Evolutionary conservation across 1,284 basidiomycete genomes (phyloP).

Genomic region (Ganoderma lingzhi): DNA sequence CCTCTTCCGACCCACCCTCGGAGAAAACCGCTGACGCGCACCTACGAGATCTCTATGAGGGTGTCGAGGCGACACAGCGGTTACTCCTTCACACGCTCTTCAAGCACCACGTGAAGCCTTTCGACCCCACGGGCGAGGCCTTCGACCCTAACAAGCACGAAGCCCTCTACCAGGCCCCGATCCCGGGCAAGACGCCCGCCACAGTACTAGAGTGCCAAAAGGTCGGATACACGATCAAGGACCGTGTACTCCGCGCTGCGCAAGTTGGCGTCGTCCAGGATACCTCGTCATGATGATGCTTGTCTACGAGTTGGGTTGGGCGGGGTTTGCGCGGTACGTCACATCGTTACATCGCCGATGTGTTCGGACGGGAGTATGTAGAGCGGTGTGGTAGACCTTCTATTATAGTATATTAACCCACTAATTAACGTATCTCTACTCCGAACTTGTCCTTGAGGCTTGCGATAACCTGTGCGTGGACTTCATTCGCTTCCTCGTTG

Average conservation of each 20-base stretch:
- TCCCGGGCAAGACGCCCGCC: slow-evolving; percentile 88
- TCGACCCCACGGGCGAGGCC: slow-evolving; percentile 90
- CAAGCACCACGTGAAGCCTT: slow-evolving; percentile 91
- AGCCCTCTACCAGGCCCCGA: slow-evolving; percentile 94
- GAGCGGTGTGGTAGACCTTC: slow-evolving; percentile 35
- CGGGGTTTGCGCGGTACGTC: slow-evolving; percentile 9
- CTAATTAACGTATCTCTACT: slow-evolving; percentile 78
- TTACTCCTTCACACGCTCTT: slow-evolving; percentile 90
- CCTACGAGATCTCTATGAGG: slow-evolving; percentile 80
- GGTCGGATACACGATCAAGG: slow-evolving; percentile 92
- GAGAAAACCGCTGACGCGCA: slow-evolving; percentile 64
- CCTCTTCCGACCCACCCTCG: slow-evolving; percentile 44
- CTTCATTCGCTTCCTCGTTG: slow-evolving; percentile 88
- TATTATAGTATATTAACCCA: slow-evolving; percentile 39
- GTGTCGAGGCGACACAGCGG: slow-evolving; percentile 93
- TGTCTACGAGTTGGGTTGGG: slow-evolving; percentile 6
- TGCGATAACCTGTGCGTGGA: slow-evolving; percentile 70
- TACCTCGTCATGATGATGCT: slow-evolving; percentile 49
- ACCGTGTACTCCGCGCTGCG: slow-evolving; percentile 90
- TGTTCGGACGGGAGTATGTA: slow-evolving; percentile 16
- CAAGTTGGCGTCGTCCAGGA: slow-evolving; percentile 96
- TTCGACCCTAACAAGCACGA: slow-evolving; percentile 98
- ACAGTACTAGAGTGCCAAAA: slow-evolving; percentile 94
- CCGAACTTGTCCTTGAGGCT: slow-evolving; percentile 66
- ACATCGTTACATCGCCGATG: slow-evolving; percentile 9